These are phyloP conservation scores for Colletotrichum liaoningense DNA, from an alignment of 2,329 filamentous ascomycete genomes.

Conservation along the genomic window DNA sequence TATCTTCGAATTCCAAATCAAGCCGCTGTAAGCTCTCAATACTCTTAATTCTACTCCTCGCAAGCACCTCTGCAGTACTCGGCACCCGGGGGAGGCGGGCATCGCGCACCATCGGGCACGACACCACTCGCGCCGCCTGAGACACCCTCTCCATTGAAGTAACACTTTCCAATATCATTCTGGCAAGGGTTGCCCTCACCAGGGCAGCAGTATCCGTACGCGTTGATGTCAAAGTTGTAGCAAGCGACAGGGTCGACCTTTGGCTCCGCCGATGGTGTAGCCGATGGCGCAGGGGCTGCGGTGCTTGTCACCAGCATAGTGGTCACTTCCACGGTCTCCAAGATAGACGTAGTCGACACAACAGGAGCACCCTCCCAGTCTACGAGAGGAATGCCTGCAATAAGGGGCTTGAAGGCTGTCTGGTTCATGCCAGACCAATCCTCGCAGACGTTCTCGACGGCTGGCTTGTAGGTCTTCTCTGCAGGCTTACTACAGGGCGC, in stretches of 20 bases:
- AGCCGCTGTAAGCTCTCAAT: too few relatives aligned
- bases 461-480: not conserved
- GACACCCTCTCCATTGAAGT: slow-evolving; percentile 2
- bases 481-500: not conserved
- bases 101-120: slow-evolving; percentile 2
- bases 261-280: too few relatives aligned
- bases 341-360: too few relatives aligned
- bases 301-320: too few relatives aligned
- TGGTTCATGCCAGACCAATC: slow-evolving; percentile 13
- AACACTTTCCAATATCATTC: not conserved
- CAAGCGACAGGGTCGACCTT: not conserved
- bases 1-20: too few relatives aligned
- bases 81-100: not conserved
- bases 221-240: slow-evolving; percentile 4
- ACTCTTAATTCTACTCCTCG: not conserved
- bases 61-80: not conserved
- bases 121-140: not conserved
- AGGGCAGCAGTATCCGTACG: slow-evolving; percentile 11
- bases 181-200: not conserved
- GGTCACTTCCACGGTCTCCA: too few relatives aligned
- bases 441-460: slow-evolving; percentile 3
- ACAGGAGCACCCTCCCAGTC: not conserved
- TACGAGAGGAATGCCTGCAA: not conserved
- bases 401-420: not conserved
- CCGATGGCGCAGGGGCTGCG: too few relatives aligned